phyloP scores from a whole-genome alignment of 768 basidiomycete genomes.

The Phylloporus arenicola region DNA sequence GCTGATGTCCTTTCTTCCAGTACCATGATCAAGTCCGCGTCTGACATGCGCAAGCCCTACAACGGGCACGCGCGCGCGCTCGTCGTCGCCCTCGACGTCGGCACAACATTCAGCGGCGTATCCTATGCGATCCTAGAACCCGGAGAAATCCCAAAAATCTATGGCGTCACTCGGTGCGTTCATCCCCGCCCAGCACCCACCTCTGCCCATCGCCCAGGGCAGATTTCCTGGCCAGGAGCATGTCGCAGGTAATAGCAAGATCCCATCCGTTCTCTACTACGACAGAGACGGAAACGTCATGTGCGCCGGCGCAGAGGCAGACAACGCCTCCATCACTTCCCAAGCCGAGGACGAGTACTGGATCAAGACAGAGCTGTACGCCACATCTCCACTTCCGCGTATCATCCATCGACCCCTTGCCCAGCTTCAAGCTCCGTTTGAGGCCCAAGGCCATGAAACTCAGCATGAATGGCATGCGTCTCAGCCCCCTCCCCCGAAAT shows the following conservation, averaged over 20 bases:
- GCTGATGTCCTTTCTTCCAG: constrained; percentile 5
- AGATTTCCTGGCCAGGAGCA: constrained; percentile 85
- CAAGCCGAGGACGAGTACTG: constrained; percentile 74
- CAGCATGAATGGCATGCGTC: constrained; percentile 79
- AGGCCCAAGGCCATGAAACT: constrained; percentile 74
- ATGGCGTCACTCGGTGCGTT: constrained; percentile 69
- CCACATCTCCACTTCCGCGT: constrained; percentile 9
- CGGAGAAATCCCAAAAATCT: constrained; percentile 73
- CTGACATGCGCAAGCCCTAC: constrained; percentile 71
- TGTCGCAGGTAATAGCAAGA: constrained; percentile 80
- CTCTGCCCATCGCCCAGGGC: constrained; percentile 14
- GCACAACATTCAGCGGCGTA: constrained; percentile 79
- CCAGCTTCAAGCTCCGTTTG: constrained; percentile 75
- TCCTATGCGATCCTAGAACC: constrained; percentile 82
- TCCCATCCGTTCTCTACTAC: constrained; percentile 74
- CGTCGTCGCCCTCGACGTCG: constrained; percentile 76
- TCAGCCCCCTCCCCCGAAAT: constrained; percentile 58
- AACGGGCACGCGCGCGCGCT: constrained; percentile 57
- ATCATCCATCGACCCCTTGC: not conserved
- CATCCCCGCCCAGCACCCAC: not conserved
- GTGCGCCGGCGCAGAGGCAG: constrained; percentile 75
- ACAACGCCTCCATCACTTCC: constrained; percentile 49
- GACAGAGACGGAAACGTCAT: constrained; percentile 59
- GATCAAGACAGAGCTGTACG: constrained; percentile 72
- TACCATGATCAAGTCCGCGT: constrained; percentile 45